Evolutionary conservation across 768 basidiomycete species (phyloP).

Genomic region (Lactarius trivialis): DNA sequence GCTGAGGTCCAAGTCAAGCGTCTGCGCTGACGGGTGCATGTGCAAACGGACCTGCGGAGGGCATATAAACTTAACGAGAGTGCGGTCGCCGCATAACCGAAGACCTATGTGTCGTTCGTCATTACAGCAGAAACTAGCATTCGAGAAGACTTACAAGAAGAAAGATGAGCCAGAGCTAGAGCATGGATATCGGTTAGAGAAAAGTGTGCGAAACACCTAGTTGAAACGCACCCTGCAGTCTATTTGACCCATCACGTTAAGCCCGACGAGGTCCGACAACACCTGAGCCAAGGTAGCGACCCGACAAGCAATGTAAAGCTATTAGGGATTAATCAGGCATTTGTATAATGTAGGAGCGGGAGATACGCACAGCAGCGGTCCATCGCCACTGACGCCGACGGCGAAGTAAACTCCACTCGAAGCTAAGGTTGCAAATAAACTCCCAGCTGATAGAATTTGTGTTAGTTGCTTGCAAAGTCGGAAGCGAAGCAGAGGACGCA

Average conservation of each 20-base stretch:
- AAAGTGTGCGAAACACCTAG: background rate
- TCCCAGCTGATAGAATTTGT: slow-evolving; percentile 15
- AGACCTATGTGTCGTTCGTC: background rate
- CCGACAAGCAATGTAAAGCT: slow-evolving; percentile 19
- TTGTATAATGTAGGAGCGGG: background rate
- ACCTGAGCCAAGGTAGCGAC: slow-evolving; percentile 6
- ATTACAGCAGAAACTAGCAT: background rate
- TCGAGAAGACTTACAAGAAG: slow-evolving; percentile 1
- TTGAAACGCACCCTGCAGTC: slow-evolving; percentile 13
- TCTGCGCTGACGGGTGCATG: background rate
- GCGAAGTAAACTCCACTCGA: slow-evolving; percentile 14
- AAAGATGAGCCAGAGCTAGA: slow-evolving; percentile 6
- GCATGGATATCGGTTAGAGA: background rate
- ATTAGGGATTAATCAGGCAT: background rate
- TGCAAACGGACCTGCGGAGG: slow-evolving; percentile 12
- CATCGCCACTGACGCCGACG: slow-evolving; percentile 20
- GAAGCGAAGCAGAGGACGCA: background rate
- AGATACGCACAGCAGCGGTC: slow-evolving; percentile 11
- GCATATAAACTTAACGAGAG: slow-evolving; percentile 15
- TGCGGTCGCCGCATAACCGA: slow-evolving; percentile 9
- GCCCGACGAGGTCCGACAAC: slow-evolving; percentile 9
- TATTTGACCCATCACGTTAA: slow-evolving; percentile 4
- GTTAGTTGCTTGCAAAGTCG: background rate
- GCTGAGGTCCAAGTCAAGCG: background rate
- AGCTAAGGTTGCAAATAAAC: slow-evolving; percentile 16